These are phyloP conservation scores for Clonostachys rosea DNA, from an alignment of 2,329 filamentous ascomycete species.

Conservation along the genomic window DNA sequence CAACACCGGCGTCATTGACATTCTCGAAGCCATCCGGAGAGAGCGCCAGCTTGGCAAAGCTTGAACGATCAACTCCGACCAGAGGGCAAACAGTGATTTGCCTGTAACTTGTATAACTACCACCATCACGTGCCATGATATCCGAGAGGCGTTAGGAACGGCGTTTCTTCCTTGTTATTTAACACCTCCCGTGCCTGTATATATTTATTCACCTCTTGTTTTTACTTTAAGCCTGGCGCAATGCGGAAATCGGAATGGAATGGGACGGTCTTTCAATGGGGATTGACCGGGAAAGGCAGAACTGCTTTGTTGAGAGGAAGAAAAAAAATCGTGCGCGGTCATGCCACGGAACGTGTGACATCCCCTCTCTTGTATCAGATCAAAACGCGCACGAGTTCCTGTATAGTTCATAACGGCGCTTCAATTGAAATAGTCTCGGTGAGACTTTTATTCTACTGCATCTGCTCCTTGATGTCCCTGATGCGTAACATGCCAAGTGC, in stretches of 20 bases:
- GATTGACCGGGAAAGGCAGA: not conserved
- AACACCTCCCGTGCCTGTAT: conserved; percentile 1
- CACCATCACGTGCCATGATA: no score
- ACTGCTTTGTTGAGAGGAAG: not conserved
- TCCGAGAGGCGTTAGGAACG: no score
- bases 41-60: conserved; percentile 24
- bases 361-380: conserved; percentile 32
- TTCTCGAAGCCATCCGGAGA: conserved; percentile 49
- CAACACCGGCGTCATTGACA: conserved; percentile 52
- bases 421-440: no score
- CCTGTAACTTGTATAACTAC: no score
- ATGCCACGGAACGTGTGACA: conserved; percentile 22
- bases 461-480: no score
- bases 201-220: not conserved
- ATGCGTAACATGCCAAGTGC: no score
- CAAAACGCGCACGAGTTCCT: no score
- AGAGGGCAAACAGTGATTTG: no score
- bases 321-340: conserved; percentile 12
- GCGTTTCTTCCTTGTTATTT: no score
- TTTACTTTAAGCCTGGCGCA: conserved; percentile 2
- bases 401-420: no score
- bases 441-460: no score
- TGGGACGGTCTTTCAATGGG: not conserved
- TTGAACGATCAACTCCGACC: no score
- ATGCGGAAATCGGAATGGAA: not conserved